phyloP scores from a whole-genome alignment of 1,284 basidiomycete species.

The Tylopilus sp. region DNA sequence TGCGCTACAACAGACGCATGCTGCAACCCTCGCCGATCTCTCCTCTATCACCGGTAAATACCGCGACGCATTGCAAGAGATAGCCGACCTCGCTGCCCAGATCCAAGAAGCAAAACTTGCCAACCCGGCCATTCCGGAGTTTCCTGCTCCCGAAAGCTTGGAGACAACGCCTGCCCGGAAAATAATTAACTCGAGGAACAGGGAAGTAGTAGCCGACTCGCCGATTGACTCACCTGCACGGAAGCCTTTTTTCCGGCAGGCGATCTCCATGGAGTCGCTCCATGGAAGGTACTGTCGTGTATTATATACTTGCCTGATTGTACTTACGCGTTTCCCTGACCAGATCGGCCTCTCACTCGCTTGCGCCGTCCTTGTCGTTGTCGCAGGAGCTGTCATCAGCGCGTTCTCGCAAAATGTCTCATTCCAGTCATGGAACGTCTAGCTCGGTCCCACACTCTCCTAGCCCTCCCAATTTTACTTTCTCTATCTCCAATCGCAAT shows the following conservation, averaged over 20 bases:
- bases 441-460: constrained; percentile 54
- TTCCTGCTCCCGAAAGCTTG: constrained; percentile 42
- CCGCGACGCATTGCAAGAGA: constrained; percentile 83
- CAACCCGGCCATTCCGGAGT: constrained; percentile 45
- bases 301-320: not conserved
- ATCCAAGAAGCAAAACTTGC: constrained; percentile 75
- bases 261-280: constrained; percentile 78
- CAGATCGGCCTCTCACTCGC: constrained; percentile 82
- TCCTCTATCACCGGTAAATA: constrained; percentile 78
- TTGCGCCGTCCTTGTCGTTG: constrained; percentile 84
- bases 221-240: constrained; percentile 48
- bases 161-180: constrained; percentile 49
- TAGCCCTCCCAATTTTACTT: constrained; percentile 57
- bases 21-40: constrained; percentile 75
- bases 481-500: constrained; percentile 47
- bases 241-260: constrained; percentile 80
- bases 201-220: constrained; percentile 45
- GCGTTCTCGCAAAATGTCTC: constrained; percentile 78
- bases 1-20: constrained; percentile 70
- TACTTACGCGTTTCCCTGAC: constrained; percentile 13
- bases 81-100: constrained; percentile 81
- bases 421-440: constrained; percentile 65
- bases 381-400: constrained; percentile 94
- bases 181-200: constrained; percentile 44
- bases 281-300: constrained; percentile 61